Evolutionary conservation across 2,329 filamentous ascomycete genomes (phyloP).

Genomic region (Akanthomyces uredinophilus): DNA sequence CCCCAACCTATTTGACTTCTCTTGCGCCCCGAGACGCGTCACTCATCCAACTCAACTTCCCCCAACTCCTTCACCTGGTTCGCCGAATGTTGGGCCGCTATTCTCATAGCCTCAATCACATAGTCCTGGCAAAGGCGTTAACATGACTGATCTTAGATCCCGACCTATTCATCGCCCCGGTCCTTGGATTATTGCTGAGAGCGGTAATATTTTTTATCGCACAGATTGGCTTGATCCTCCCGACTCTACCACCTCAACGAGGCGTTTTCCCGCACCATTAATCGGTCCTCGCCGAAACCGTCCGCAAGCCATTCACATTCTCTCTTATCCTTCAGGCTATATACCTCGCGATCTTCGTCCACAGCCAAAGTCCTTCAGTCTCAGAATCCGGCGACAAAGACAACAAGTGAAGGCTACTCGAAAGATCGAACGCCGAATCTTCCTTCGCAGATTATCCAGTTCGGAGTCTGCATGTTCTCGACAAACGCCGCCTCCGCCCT

Average conservation of each 20-base stretch:
- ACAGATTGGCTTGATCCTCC: conserved; percentile 17
- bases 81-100: background rate
- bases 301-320: conserved; percentile 38
- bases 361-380: conserved; percentile 27
- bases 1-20: background rate
- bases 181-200: conserved; percentile 21
- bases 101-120: background rate
- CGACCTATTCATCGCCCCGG: background rate
- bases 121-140: background rate
- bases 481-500: background rate
- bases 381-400: background rate
- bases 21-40: background rate
- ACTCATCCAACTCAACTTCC: background rate
- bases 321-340: conserved; percentile 38
- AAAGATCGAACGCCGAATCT: background rate
- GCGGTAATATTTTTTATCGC: conserved; percentile 28
- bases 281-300: conserved; percentile 35
- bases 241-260: conserved; percentile 2
- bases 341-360: conserved; percentile 41
- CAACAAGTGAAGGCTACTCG: background rate
- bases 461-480: background rate
- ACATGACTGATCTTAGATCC: conserved; percentile 3
- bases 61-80: background rate
- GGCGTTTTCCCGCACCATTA: conserved; percentile 30
- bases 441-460: background rate